Evolutionary conservation across 768 basidiomycete species (phyloP).

Genomic region (Termitomyces sp.): DNA sequence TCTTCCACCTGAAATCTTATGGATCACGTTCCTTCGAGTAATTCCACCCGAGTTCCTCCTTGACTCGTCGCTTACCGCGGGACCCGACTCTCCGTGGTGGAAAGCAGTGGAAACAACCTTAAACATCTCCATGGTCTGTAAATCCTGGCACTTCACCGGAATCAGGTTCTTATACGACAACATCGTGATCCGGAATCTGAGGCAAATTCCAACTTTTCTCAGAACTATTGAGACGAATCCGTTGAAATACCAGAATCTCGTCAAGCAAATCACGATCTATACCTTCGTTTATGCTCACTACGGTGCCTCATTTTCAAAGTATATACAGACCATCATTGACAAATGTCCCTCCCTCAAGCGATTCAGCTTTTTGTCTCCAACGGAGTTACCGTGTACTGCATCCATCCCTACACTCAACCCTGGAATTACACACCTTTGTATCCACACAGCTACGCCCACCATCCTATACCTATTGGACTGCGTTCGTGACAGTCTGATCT

Average conservation of each 20-base stretch:
- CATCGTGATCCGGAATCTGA: background rate
- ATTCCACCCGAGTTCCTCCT: background rate
- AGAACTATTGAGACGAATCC: background rate
- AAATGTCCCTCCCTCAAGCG: background rate
- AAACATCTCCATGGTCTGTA: background rate
- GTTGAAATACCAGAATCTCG: background rate
- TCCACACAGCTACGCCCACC: background rate
- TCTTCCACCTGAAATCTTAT: background rate
- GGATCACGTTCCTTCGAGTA: background rate
- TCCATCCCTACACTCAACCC: background rate
- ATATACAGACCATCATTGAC: background rate
- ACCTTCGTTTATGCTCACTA: background rate
- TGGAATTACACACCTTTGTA: background rate
- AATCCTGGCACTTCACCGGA: background rate
- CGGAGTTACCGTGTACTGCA: background rate
- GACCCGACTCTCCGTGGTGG: background rate
- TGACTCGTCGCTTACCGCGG: background rate
- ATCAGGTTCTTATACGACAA: conserved; percentile 1
- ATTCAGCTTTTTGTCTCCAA: background rate
- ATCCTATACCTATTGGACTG: background rate
- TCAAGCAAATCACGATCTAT: background rate
- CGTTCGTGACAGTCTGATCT: background rate
- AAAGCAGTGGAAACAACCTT: background rate
- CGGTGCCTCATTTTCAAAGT: background rate
- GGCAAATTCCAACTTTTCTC: background rate